Evolutionary conservation across 202 grass and related monocot genomes (phyloP).

Genomic region (Miscanthus sacchariflorus): DNA sequence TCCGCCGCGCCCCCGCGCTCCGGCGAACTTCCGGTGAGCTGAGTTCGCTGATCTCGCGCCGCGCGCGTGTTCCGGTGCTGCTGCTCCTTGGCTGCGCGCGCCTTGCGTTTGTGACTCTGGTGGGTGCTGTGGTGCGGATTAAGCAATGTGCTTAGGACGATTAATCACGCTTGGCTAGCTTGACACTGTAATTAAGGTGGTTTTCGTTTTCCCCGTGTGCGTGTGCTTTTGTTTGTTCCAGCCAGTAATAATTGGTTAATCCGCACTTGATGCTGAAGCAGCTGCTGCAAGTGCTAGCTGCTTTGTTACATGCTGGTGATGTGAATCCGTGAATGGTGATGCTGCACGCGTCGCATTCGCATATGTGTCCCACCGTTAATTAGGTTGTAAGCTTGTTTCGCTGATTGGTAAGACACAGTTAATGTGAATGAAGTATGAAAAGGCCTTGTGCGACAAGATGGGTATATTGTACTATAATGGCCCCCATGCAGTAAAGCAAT

Average conservation of each 20-base stretch:
- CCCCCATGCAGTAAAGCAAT: no score
- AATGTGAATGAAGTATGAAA: neutral
- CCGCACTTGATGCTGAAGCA: neutral
- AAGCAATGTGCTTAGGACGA: constrained; percentile 39
- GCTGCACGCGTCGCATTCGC: neutral
- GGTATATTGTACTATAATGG: neutral
- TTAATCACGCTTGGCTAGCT: constrained; percentile 36
- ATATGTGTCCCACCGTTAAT: constrained; percentile 1
- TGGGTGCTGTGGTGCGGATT: neutral
- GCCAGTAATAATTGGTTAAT: constrained; percentile 36
- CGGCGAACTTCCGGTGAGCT: no score
- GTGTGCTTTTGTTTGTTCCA: constrained; percentile 19
- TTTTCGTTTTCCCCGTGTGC: neutral
- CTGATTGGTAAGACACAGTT: neutral
- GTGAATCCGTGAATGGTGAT: neutral
- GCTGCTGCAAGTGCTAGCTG: neutral
- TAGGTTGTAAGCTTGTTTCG: constrained; percentile 19
- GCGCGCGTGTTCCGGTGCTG: no score
- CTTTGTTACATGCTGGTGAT: constrained; percentile 16
- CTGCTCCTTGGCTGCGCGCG: no score
- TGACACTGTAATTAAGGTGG: constrained; percentile 54
- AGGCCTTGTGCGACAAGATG: neutral
- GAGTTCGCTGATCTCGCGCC: neutral
- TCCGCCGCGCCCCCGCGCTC: constrained; percentile 19
- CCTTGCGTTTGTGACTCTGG: neutral